Percentiles rank a stretch among this genome's conserved stretches.
These are phyloP conservation scores for Coleophoma crateriformis DNA, from an alignment of 2,329 filamentous ascomycete genomes.

Conservation along the genomic window DNA sequence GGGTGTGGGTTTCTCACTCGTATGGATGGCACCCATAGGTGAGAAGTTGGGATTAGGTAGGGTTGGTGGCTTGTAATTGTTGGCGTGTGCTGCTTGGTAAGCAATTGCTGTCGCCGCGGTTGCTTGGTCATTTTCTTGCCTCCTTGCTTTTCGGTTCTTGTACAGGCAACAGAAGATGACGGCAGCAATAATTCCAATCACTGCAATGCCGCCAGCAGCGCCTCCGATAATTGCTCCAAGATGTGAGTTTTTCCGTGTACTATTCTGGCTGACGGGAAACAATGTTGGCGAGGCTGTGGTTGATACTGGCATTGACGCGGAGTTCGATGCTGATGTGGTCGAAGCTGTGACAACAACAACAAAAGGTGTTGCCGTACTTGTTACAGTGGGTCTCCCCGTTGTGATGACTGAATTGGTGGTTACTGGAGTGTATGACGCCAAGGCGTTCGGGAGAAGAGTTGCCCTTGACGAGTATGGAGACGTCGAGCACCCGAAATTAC, in stretches of 20 bases:
- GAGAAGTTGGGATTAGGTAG: background rate
- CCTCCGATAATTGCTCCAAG: constrained; percentile 1
- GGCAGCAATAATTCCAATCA: background rate
- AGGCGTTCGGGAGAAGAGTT: background rate
- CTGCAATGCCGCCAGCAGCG: constrained; percentile 1
- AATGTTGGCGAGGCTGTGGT: background rate
- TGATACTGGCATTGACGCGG: background rate
- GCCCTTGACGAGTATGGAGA: background rate
- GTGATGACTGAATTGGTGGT: background rate
- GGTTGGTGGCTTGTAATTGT: background rate
- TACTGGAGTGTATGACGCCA: background rate
- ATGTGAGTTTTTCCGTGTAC: background rate
- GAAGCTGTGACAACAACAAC: too few relatives aligned
- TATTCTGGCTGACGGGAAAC: background rate
- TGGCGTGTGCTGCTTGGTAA: background rate
- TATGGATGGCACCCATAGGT: background rate
- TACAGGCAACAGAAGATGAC: background rate
- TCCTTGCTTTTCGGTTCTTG: background rate
- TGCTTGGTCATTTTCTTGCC: background rate
- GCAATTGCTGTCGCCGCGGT: background rate
- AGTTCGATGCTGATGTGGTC: background rate
- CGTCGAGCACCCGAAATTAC: constrained; percentile 1
- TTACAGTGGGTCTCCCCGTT: background rate
- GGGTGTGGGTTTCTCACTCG: background rate
- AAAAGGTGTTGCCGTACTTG: background rate